Evolutionary conservation across 495 filamentous ascomycete species (phyloP).

Genomic region (Diplogelasinospora grovesii): DNA sequence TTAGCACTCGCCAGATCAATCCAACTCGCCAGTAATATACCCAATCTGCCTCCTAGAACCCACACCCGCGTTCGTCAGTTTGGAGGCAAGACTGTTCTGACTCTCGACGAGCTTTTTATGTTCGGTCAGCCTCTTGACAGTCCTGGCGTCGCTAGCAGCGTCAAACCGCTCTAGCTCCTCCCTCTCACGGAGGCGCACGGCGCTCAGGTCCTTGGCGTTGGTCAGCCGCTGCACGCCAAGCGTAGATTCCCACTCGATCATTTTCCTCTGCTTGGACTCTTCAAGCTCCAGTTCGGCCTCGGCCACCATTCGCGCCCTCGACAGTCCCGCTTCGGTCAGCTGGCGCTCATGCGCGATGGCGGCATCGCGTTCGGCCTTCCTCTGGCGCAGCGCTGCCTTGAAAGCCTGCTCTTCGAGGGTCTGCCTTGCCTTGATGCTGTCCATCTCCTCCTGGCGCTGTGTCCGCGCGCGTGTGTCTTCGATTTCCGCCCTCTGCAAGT

Average conservation of each 20-base stretch:
- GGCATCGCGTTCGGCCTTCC: slow-evolving; percentile 21
- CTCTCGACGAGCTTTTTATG: slow-evolving; percentile 41
- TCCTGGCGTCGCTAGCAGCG: slow-evolving; percentile 26
- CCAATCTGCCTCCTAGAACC: slow-evolving; percentile 37
- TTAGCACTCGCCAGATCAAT: slow-evolving; percentile 15
- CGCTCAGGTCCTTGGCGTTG: slow-evolving; percentile 33
- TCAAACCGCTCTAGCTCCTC: slow-evolving; percentile 38
- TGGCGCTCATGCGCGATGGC: slow-evolving; percentile 32
- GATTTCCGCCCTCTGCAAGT: slow-evolving; percentile 34
- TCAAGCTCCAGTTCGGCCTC: slow-evolving; percentile 36
- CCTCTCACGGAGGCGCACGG: slow-evolving; percentile 33
- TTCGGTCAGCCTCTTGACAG: slow-evolving; percentile 30
- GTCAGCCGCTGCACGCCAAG: slow-evolving; percentile 27
- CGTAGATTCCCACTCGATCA: slow-evolving; percentile 33
- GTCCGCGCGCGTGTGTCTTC: slow-evolving; percentile 37
- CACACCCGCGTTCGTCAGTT: slow-evolving; percentile 26
- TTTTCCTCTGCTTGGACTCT: slow-evolving; percentile 23
- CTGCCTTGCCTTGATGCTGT: slow-evolving; percentile 24
- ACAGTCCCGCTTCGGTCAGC: slow-evolving; percentile 33
- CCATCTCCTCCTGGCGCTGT: slow-evolving; percentile 30
- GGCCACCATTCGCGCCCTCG: slow-evolving; percentile 29
- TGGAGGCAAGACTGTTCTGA: slow-evolving; percentile 35
- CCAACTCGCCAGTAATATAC: slow-evolving; percentile 35
- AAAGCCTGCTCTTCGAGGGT: slow-evolving; percentile 21
- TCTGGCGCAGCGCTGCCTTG: slow-evolving; percentile 15